Evolutionary conservation across 164 flowering plant genomes (phyloP), one percentile per base, ranked within the genome.

Genomic region (Sedum album): DNA sequence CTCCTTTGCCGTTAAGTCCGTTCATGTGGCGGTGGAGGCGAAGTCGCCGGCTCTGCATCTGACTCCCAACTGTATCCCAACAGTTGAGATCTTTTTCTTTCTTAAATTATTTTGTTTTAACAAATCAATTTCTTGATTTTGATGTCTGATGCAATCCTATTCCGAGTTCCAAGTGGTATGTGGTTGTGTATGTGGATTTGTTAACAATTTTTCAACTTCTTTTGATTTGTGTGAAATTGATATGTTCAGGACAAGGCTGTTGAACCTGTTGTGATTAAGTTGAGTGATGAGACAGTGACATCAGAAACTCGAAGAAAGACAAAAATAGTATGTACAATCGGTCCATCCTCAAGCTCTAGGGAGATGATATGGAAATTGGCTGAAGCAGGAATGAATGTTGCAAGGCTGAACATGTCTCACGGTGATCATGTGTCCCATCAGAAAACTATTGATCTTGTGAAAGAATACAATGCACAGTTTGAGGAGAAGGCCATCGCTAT

Each of bases 311-410:
- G 31, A 25, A 80, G 96, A 63, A 95, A 95, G 74, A 95, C 97
- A 15, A 95, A 92, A 79, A 87, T 95, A 31, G 93, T 95, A 4
- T n/a, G n/a, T n/a, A n/a, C n/a, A n/a, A n/a, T n/a, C n/a, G n/a
- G n/a, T n/a, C n/a, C n/a, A n/a, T n/a, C n/a, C n/a, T n/a, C n/a
- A n/a, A n/a, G n/a, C n/a, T n/a, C n/a, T n/a, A n/a, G n/a, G n/a
- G n/a, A n/a, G n/a, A n/a, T n/a, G n/a, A n/a, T n/a, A n/a, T n/a
- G n/a, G n/a, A n/a, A n/a, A n/a, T n/a, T n/a, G n/a, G 99, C 97
- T 10, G 96, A 86, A 75, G 78, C 81, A 11, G 99, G 99, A 65
- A 95, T 95, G 99, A 86, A 92, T 73, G 96, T 95, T 67, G 97
- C 99, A 7, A 91, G 99, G 53, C 67, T 95, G 60, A 95, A 95